phyloP scores from a whole-genome alignment of 805 yeast species.

The Metschnikowia continentalis region DNA sequence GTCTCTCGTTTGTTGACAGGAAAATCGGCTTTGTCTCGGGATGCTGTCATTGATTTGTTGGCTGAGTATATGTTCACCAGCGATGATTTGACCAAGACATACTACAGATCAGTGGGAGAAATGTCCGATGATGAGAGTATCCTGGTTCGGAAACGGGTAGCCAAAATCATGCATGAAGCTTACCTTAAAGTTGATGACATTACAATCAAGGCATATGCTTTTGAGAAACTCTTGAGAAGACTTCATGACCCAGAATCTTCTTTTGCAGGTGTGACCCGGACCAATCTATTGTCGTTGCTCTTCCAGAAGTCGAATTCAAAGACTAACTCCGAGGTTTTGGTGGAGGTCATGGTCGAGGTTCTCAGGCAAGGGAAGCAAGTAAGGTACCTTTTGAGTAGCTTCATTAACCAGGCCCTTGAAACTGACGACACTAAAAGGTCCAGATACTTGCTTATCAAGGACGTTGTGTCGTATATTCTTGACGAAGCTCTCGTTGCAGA shows the following conservation, averaged over 20 bases:
- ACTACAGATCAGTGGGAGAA: constrained; percentile 46
- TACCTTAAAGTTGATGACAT: constrained; percentile 33
- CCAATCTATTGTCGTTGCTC: constrained; percentile 26
- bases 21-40: constrained; percentile 67
- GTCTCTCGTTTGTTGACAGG: constrained; percentile 53
- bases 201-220: constrained; percentile 36
- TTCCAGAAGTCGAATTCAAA: constrained; percentile 9
- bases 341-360: not conserved
- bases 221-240: constrained; percentile 50
- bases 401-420: constrained; percentile 1
- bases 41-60: constrained; percentile 69
- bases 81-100: constrained; percentile 45
- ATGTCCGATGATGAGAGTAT: constrained; percentile 56
- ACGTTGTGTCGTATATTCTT: constrained; percentile 3
- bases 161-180: constrained; percentile 48
- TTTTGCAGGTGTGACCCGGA: constrained; percentile 37
- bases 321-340: not conserved
- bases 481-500: constrained; percentile 4
- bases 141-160: constrained; percentile 59
- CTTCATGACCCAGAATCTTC: constrained; percentile 69
- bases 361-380: constrained; percentile 24
- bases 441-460: not conserved
- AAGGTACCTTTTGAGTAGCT: not conserved
- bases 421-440: not conserved
- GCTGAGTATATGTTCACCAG: constrained; percentile 42